A percentile compares a stretch with the other conserved stretches of the same genome.
phyloP scores from a whole-genome alignment of 345 rosid species.

The Citrus mangshanensis region DNA sequence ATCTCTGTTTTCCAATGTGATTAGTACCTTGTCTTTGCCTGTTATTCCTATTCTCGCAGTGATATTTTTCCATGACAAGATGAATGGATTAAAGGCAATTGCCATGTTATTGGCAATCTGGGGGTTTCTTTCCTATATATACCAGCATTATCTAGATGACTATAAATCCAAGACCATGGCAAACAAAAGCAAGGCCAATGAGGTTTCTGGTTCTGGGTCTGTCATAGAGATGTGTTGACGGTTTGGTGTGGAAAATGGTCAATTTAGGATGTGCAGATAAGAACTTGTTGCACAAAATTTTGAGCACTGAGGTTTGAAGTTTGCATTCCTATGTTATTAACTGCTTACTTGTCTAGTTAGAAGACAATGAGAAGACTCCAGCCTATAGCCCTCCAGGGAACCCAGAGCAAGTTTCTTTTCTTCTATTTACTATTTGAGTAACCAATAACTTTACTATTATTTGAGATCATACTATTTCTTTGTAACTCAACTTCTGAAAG shows the following conservation, averaged over 20 bases:
- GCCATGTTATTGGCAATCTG: conserved; percentile 49
- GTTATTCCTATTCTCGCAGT: conserved; percentile 48
- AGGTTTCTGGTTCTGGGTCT: background rate
- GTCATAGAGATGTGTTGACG: conserved; percentile 24
- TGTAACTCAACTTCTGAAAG: no score
- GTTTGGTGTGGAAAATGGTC: background rate
- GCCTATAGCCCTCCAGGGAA: no score
- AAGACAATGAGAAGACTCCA: no score
- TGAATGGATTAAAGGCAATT: conserved; percentile 54
- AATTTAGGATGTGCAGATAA: background rate
- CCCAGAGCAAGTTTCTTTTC: no score
- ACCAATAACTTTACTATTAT: no score
- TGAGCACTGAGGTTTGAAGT: background rate
- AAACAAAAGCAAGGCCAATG: background rate
- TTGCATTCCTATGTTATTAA: no score
- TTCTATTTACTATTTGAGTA: no score
- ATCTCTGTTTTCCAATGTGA: conserved; percentile 52
- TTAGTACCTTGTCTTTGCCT: conserved; percentile 46
- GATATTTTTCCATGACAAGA: conserved; percentile 48
- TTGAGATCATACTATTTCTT: no score
- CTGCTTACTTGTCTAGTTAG: no score
- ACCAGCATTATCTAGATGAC: conserved; percentile 46
- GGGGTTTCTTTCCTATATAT: conserved; percentile 51
- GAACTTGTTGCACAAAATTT: background rate
- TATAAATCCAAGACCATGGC: conserved; percentile 5